These are phyloP conservation scores for Tricholoma terreum DNA, from an alignment of 768 basidiomycete genomes.

Conservation along the genomic window DNA sequence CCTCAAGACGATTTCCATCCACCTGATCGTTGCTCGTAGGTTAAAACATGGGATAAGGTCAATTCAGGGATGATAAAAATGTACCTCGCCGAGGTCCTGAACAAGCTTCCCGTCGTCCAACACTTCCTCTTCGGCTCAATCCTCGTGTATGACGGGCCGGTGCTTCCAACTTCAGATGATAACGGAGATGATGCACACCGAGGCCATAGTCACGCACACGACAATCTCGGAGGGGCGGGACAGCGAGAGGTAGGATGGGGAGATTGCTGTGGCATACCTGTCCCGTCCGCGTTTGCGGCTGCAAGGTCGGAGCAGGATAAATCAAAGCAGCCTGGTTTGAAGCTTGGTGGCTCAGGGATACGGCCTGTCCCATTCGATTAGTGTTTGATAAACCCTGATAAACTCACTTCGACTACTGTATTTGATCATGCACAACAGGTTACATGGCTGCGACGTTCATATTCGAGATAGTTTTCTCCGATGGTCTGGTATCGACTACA, in stretches of 20 bases:
- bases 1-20: neutral
- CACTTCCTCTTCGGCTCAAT: slow-evolving; percentile 94
- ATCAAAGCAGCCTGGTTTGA: slow-evolving; percentile 32
- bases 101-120: slow-evolving; percentile 93
- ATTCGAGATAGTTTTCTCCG: no score
- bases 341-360: slow-evolving; percentile 59
- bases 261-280: slow-evolving; percentile 88
- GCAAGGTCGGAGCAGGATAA: slow-evolving; percentile 51
- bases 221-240: slow-evolving; percentile 39
- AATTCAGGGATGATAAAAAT: slow-evolving; percentile 97
- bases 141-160: slow-evolving; percentile 63
- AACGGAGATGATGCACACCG: slow-evolving; percentile 38
- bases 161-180: slow-evolving; percentile 27
- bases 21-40: slow-evolving; percentile 32
- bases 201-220: slow-evolving; percentile 48
- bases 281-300: slow-evolving; percentile 81
- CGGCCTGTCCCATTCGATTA: slow-evolving; percentile 81
- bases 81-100: slow-evolving; percentile 93
- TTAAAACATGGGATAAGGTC: slow-evolving; percentile 95
- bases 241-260: slow-evolving; percentile 70
- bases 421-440: no score
- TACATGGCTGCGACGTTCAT: no score
- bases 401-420: no score
- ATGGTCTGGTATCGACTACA: no score
- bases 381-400: neutral